Conservation (phyloP, 2,329 filamentous ascomycete species). For the Akanthomyces dipterigenus region DNA sequence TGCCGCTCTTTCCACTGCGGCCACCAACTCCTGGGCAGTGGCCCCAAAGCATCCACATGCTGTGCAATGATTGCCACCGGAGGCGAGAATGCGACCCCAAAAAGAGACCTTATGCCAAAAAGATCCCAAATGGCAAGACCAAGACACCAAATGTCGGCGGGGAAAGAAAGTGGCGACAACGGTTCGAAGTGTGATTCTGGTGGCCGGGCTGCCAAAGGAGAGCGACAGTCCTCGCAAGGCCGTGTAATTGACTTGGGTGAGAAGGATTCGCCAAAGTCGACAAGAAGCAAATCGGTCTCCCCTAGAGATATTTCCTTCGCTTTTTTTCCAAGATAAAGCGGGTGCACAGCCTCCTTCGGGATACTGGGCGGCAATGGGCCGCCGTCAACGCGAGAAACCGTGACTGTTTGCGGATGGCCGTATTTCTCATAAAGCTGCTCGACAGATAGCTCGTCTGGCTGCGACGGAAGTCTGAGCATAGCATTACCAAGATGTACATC, state of each 20-base stretch:
- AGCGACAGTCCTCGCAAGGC: constrained; percentile 17
- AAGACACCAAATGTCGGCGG: constrained; percentile 19
- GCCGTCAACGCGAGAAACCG: constrained; percentile 19
- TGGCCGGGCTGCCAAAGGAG: constrained; percentile 12
- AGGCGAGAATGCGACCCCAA: constrained; percentile 14
- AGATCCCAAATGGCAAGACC: constrained; percentile 19
- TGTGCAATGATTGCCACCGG: constrained; percentile 18
- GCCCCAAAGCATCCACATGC: constrained; percentile 20
- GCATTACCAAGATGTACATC: constrained; percentile 23
- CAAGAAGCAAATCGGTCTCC: constrained; percentile 18
- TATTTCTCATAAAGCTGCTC: constrained; percentile 25
- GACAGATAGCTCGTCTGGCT: constrained; percentile 22
- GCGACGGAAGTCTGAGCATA: constrained; percentile 10
- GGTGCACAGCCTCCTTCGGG: background rate
- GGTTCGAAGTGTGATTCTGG: constrained; percentile 10
- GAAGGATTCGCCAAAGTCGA: constrained; percentile 29
- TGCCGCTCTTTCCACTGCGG: constrained; percentile 8
- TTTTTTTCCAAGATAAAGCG: background rate
- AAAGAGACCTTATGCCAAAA: constrained; percentile 18
- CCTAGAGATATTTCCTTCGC: background rate
- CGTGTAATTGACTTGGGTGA: constrained; percentile 17
- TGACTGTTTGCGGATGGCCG: constrained; percentile 22
- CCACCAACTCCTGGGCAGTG: constrained; percentile 11
- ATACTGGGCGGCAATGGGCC: background rate
- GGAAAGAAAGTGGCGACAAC: constrained; percentile 2